phyloP scores from a whole-genome alignment of 2,329 filamentous ascomycete species.

The Colletotrichum spaethianum region DNA sequence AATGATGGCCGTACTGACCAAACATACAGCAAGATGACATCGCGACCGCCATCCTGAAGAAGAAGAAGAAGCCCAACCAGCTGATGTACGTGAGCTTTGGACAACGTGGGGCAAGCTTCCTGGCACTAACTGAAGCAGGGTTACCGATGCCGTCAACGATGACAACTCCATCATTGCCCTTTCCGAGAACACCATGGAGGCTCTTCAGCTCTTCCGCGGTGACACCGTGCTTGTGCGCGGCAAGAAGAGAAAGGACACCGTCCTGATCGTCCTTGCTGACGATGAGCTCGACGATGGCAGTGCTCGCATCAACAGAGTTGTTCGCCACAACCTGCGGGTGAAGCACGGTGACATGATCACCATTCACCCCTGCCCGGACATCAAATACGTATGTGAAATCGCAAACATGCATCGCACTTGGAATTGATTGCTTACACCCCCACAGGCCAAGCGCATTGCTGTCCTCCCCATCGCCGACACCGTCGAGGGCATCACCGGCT shows the following conservation, averaged over 20 bases:
- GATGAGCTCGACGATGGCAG: constrained; percentile 98
- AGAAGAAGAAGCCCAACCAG: constrained; percentile 99
- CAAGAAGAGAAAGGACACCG: constrained; percentile 99
- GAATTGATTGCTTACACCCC: constrained; percentile 45
- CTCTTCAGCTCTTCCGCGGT: constrained; percentile 96
- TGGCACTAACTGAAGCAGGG: constrained; percentile 67
- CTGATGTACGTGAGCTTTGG: constrained; percentile 79
- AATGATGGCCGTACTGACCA: constrained; percentile 51
- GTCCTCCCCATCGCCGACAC: constrained; percentile 98
- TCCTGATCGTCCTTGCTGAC: constrained; percentile 96
- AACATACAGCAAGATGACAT: constrained; percentile 83
- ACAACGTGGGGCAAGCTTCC: constrained; percentile 16
- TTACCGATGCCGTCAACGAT: constrained; percentile 98
- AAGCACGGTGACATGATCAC: constrained; percentile 99
- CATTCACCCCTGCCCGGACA: constrained; percentile 97
- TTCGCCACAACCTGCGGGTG: constrained; percentile 97
- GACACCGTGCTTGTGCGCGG: constrained; percentile 98
- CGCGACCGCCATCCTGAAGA: constrained; percentile 97
- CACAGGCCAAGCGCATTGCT: constrained; percentile 96
- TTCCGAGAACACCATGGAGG: constrained; percentile 99
- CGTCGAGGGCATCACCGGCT: constrained; percentile 96
- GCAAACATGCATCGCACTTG: neutral
- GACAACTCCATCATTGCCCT: constrained; percentile 99
- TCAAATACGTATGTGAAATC: constrained; percentile 92
- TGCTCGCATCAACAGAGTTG: constrained; percentile 97